Percentiles rank a stretch among this genome's conserved stretches.
These are phyloP conservation scores for Mycena haematopus DNA, from an alignment of 768 basidiomycete genomes.

Conservation along the genomic window DNA sequence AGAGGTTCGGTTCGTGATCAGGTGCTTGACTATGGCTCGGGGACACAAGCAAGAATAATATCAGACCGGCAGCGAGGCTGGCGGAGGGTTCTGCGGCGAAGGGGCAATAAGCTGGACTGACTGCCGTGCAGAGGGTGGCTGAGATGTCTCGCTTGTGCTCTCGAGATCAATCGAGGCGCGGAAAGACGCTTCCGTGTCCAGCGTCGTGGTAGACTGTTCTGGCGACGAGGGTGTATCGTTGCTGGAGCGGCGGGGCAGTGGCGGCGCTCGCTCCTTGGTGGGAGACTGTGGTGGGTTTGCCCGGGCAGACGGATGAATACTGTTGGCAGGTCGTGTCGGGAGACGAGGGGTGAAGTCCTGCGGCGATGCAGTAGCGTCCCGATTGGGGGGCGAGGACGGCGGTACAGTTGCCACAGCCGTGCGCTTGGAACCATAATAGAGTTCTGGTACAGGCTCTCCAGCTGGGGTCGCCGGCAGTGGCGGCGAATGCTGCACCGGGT, in stretches of 20 bases:
- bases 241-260: slow-evolving; percentile 29
- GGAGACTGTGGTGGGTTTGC: slow-evolving; percentile 55
- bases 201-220: slow-evolving; percentile 22
- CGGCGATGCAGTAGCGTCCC: slow-evolving; percentile 38
- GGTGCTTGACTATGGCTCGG: slow-evolving; percentile 2
- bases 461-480: slow-evolving; percentile 77
- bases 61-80: slow-evolving; percentile 20
- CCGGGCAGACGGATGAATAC: slow-evolving; percentile 81
- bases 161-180: slow-evolving; percentile 26
- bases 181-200: slow-evolving; percentile 26
- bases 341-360: slow-evolving; percentile 80
- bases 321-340: slow-evolving; percentile 69
- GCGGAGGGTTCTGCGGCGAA: slow-evolving; percentile 10
- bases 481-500: slow-evolving; percentile 54
- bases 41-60: no score
- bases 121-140: slow-evolving; percentile 23
- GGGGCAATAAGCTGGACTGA: slow-evolving; percentile 20
- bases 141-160: slow-evolving; percentile 24
- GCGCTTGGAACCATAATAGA: slow-evolving; percentile 73
- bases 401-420: slow-evolving; percentile 68
- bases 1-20: not conserved
- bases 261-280: slow-evolving; percentile 41
- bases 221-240: slow-evolving; percentile 26
- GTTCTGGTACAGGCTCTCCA: slow-evolving; percentile 62
- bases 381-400: slow-evolving; percentile 35